Evolutionary conservation across 352 stramenopile genomes (phyloP).

Genomic region (Globisporangium radiosum): DNA sequence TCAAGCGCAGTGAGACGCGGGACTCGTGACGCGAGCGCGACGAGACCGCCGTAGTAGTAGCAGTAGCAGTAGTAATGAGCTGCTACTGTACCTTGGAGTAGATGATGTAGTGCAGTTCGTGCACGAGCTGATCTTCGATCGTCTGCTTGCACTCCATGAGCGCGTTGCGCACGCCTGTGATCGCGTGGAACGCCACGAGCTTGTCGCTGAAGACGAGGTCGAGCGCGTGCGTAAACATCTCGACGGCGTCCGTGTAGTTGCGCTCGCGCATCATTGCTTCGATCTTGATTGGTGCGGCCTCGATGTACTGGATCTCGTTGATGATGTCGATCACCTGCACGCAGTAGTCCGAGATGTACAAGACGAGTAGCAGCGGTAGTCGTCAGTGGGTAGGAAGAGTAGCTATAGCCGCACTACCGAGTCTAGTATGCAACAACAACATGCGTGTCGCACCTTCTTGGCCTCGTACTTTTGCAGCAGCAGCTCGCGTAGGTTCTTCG

Average conservation of each 20-base stretch:
- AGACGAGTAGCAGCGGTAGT: neutral
- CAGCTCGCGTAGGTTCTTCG: constrained; percentile 73
- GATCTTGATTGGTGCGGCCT: constrained; percentile 64
- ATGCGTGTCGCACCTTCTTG: constrained; percentile 37
- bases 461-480: constrained; percentile 78
- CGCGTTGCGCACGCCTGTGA: constrained; percentile 61
- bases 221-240: constrained; percentile 69
- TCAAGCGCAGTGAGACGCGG: neutral
- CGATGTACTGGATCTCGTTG: constrained; percentile 79
- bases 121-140: constrained; percentile 74
- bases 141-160: constrained; percentile 84
- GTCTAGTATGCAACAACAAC: no score
- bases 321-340: constrained; percentile 73
- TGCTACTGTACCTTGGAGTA: constrained; percentile 48
- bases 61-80: no score
- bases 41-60: no score
- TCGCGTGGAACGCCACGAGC: constrained; percentile 70
- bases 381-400: neutral
- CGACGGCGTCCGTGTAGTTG: constrained; percentile 55
- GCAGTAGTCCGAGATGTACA: neutral
- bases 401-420: neutral
- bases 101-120: constrained; percentile 60
- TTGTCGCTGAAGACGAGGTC: constrained; percentile 79
- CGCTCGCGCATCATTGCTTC: constrained; percentile 40
- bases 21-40: no score